Evolutionary conservation across 1,284 basidiomycete species (phyloP).

Genomic region (Gymnopus androsaceus): DNA sequence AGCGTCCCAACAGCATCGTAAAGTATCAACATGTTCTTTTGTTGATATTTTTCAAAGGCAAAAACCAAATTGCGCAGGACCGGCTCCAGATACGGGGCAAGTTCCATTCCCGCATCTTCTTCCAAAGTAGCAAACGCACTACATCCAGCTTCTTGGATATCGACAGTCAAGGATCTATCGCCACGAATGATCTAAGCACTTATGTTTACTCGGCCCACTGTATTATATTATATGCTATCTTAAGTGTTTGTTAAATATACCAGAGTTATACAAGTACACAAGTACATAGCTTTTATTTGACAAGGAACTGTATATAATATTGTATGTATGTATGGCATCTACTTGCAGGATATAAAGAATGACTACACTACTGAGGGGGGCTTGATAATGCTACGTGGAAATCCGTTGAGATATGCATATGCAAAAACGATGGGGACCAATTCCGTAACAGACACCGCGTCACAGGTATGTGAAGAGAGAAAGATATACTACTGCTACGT

Average conservation of each 20-base stretch:
- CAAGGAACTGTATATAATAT: conserved; percentile 24
- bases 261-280: not conserved
- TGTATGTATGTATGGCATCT: conserved; percentile 40
- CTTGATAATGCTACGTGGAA: conserved; percentile 51
- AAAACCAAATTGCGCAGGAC: conserved; percentile 93
- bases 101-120: conserved; percentile 91
- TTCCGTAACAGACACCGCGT: conserved; percentile 13
- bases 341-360: conserved; percentile 44
- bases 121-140: conserved; percentile 98
- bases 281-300: not conserved
- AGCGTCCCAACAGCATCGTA: conserved; percentile 98
- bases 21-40: conserved; percentile 98
- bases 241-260: not conserved
- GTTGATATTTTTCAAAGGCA: conserved; percentile 98
- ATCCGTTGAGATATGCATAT: conserved; percentile 28
- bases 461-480: conserved; percentile 15
- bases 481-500: conserved; percentile 19
- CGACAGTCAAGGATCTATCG: conserved; percentile 78
- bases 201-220: conserved; percentile 11
- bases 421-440: conserved; percentile 11
- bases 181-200: conserved; percentile 56
- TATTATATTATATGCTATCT: conserved; percentile 5
- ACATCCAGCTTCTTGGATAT: conserved; percentile 99
- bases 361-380: conserved; percentile 52
- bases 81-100: conserved; percentile 93